Evolutionary conservation across 768 basidiomycete species (phyloP).

Genomic region (Suillus lakei): DNA sequence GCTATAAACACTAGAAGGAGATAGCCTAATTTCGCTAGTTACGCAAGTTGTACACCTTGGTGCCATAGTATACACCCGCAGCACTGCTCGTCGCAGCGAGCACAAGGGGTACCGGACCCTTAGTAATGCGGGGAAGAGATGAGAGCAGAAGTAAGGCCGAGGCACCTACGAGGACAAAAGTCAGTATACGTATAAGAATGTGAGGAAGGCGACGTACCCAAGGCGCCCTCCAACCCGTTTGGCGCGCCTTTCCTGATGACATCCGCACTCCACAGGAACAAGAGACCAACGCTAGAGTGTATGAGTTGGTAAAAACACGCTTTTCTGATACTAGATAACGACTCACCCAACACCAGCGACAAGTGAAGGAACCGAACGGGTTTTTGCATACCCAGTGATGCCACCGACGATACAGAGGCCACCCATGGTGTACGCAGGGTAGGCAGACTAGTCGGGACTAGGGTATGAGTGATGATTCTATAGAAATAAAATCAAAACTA

Average conservation of each 20-base stretch:
- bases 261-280: constrained; percentile 82
- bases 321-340: not conserved
- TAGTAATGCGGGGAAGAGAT: constrained; percentile 70
- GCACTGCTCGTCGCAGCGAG: constrained; percentile 65
- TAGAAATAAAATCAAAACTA: not conserved
- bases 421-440: constrained; percentile 81
- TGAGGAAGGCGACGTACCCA: constrained; percentile 53
- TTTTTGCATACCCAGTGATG: constrained; percentile 69
- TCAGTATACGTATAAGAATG: not conserved
- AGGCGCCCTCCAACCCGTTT: constrained; percentile 78
- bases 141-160: constrained; percentile 77
- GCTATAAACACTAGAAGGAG: not conserved
- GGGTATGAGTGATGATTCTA: not conserved
- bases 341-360: constrained; percentile 81
- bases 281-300: constrained; percentile 64
- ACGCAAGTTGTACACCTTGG: constrained; percentile 49
- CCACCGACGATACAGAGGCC: constrained; percentile 79
- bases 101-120: constrained; percentile 73
- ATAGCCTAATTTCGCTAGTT: constrained; percentile 7
- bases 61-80: constrained; percentile 72
- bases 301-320: constrained; percentile 1
- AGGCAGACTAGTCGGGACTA: constrained; percentile 73
- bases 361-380: constrained; percentile 80
- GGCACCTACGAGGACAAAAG: constrained; percentile 53
- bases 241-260: constrained; percentile 72